Percentiles rank a stretch among this genome's conserved stretches.
Evolutionary conservation across 139 green algal genomes (phyloP).

Genomic region (Micractinium sp.): DNA sequence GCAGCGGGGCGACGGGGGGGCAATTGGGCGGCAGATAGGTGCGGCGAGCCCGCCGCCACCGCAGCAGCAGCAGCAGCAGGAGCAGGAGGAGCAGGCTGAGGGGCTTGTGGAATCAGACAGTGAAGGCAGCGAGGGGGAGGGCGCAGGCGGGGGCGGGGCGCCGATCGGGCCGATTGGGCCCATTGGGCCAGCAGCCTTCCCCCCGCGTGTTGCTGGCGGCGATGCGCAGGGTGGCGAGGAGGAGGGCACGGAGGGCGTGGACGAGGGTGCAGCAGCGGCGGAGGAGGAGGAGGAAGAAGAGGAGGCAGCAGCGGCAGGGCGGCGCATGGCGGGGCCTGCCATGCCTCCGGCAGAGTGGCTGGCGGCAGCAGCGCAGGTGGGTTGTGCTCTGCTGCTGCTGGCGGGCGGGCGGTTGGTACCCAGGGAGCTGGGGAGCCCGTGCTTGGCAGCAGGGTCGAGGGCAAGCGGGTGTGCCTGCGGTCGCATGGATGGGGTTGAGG

Average conservation of each 20-base stretch:
- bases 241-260: neutral
- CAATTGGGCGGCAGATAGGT: neutral
- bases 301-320: neutral
- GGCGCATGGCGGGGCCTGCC: slow-evolving; percentile 55
- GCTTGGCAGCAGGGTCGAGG: too few relatives aligned
- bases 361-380: slow-evolving; percentile 52
- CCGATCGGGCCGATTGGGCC: neutral
- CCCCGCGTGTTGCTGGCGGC: neutral
- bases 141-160: slow-evolving; percentile 10
- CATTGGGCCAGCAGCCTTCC: slow-evolving; percentile 14
- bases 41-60: neutral
- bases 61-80: slow-evolving; percentile 35
- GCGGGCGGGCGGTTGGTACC: neutral
- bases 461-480: too few relatives aligned
- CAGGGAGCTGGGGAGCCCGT: too few relatives aligned
- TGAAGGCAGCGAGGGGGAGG: neutral
- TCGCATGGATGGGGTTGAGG: too few relatives aligned
- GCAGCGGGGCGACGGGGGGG: neutral
- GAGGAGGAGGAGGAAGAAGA: slow-evolving; percentile 16
- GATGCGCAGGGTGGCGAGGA: too few relatives aligned
- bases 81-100: slow-evolving; percentile 6
- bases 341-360: slow-evolving; percentile 67
- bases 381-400: neutral
- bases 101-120: neutral
- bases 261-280: neutral